Conservation (phyloP, 805 yeast genomes). For the Candida coleopterorum region DNA sequence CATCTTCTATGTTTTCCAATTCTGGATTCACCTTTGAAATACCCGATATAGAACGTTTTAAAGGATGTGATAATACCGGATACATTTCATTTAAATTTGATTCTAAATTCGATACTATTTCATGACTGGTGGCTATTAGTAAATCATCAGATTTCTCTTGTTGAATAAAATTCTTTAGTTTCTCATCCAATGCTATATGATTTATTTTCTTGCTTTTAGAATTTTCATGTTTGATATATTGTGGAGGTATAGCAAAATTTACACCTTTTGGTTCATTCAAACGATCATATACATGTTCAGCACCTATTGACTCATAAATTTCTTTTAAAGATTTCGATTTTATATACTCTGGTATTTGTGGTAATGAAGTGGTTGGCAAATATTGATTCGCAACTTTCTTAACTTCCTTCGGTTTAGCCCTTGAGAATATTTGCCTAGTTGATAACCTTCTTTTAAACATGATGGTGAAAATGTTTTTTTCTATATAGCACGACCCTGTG, state of each 20-base stretch:
- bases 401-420: background rate
- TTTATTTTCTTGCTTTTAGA: slow-evolving; percentile 4
- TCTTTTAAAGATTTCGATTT: slow-evolving; percentile 14
- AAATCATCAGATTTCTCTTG: slow-evolving; percentile 2
- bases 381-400: slow-evolving; percentile 10
- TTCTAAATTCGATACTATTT: slow-evolving; percentile 14
- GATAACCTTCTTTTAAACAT: background rate
- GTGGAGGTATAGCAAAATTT: background rate
- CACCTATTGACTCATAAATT: slow-evolving; percentile 13
- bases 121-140: slow-evolving; percentile 7
- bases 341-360: slow-evolving; percentile 22
- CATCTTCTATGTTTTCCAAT: slow-evolving; percentile 33
- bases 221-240: background rate
- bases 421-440: background rate
- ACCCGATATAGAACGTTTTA: slow-evolving; percentile 35
- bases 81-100: slow-evolving; percentile 22
- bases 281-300: slow-evolving; percentile 1
- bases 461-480: background rate
- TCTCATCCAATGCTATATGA: slow-evolving; percentile 2
- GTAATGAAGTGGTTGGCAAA: slow-evolving; percentile 29
- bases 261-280: slow-evolving; percentile 6
- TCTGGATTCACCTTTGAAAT: slow-evolving; percentile 33
- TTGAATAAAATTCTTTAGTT: slow-evolving; percentile 1
- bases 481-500: no score
- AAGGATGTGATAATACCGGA: slow-evolving; percentile 32